Evolutionary conservation across 1,284 basidiomycete genomes (phyloP), one percentile per base, ranked within the genome.

Genomic region (Trametes hirsuta): DNA sequence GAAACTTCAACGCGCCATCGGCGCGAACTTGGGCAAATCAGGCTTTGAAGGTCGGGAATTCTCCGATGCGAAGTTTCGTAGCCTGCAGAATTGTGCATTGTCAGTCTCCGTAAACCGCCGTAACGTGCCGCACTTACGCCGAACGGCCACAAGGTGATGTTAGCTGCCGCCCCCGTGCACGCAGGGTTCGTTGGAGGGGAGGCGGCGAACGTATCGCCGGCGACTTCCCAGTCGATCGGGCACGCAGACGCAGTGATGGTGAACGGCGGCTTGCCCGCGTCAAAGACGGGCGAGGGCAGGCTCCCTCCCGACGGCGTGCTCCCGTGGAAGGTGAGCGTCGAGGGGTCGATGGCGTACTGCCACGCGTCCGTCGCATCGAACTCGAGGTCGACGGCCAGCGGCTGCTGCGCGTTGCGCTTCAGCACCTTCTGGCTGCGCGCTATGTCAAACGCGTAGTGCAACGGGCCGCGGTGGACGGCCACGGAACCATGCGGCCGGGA

Each of bases 371-470:
- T 79, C 18, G 82, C 77, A 55, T 83, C 79, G 64, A 84, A 82
- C 69, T 86, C 74, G 22, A 84, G 72, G 63, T 86, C 84, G 14
- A 79, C 77, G 0, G 83, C 83, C 21, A 77, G 77, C 9, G 79
- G 75, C 67, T 84, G 76, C 53, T 79, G 74, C 18, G 78, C 67
- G 67, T 84, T 82, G 55, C 69, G 74, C 4, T 74, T 60, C 47
- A 85, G 75, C 42, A 82, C 74, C 30, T 70, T 83, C 65, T 77
- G 71, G 59, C 66, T 79, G 11, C 80, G 75, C 9, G 69, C 52
- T 41, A 74, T 84, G 67, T 85, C 83, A 66, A 80, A 81, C 14
- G 84, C 84, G 67, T 84, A 86, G 70, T 84, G 79, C 45, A 86
- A 70, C 14, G 82, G 81, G 14, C 84, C 84, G 15, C 84, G 79